Evolutionary conservation across 768 basidiomycete species (phyloP).

Genomic region (Rhizopogon rudus): DNA sequence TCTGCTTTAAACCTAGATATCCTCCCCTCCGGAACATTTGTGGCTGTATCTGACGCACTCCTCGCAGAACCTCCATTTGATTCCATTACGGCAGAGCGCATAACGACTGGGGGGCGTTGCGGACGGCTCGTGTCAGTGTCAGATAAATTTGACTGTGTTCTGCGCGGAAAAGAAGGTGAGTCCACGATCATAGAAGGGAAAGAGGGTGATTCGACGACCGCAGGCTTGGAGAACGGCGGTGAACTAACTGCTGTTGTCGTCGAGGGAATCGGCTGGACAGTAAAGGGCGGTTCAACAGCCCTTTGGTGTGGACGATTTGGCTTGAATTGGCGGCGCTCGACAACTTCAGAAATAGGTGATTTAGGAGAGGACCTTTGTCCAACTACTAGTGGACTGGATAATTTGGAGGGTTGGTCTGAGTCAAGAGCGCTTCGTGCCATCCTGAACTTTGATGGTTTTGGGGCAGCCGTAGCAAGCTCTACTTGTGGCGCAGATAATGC

Average conservation of each 20-base stretch:
- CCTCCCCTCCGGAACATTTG: slow-evolving; percentile 3
- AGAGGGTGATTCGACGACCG: slow-evolving; percentile 1
- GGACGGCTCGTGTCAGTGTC: slow-evolving; percentile 21
- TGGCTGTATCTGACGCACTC: neutral
- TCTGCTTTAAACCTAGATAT: slow-evolving; percentile 34
- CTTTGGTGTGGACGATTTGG: slow-evolving; percentile 4
- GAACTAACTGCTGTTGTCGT: slow-evolving; percentile 11
- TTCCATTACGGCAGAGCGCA: slow-evolving; percentile 11
- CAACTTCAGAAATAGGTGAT: slow-evolving; percentile 16
- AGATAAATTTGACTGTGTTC: slow-evolving; percentile 11
- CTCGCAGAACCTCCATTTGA: neutral
- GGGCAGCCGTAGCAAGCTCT: slow-evolving; percentile 12
- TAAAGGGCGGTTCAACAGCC: neutral
- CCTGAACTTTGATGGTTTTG: slow-evolving; percentile 48
- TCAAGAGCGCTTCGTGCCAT: slow-evolving; percentile 16
- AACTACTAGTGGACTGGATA: slow-evolving; percentile 18
- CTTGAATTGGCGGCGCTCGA: slow-evolving; percentile 20
- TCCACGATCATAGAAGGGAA: slow-evolving; percentile 9
- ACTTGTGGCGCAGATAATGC: neutral
- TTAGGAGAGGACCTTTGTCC: slow-evolving; percentile 34
- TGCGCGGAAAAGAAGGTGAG: slow-evolving; percentile 13
- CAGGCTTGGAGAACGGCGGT: slow-evolving; percentile 12
- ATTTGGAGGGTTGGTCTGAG: slow-evolving; percentile 6
- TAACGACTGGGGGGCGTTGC: slow-evolving; percentile 20
- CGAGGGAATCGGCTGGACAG: slow-evolving; percentile 6